These are phyloP conservation scores for Starmerella powellii DNA, from an alignment of 805 yeast genomes.

Conservation along the genomic window DNA sequence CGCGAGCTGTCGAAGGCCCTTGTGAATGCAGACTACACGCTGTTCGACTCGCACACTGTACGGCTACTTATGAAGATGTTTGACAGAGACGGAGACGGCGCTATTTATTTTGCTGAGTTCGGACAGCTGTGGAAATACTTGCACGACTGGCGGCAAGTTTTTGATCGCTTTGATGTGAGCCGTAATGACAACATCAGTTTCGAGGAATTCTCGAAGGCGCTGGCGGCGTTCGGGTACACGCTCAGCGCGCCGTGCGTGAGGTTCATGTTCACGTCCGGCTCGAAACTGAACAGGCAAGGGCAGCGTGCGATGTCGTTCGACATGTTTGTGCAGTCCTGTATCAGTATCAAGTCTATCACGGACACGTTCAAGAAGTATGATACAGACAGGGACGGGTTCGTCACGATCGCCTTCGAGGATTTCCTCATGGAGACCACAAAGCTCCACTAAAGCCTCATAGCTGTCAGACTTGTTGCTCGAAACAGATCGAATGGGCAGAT, in stretches of 20 bases:
- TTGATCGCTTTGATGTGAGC: constrained; percentile 50
- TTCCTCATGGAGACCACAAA: constrained; percentile 29
- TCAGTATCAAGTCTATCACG: constrained; percentile 63
- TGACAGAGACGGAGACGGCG: constrained; percentile 38
- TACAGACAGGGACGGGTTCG: constrained; percentile 52
- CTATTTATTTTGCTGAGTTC: constrained; percentile 48
- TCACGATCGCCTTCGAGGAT: constrained; percentile 31
- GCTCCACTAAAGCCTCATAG: constrained; percentile 18
- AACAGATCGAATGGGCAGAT: too few species aligned
- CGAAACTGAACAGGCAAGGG: constrained; percentile 29
- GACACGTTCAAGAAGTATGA: constrained; percentile 71
- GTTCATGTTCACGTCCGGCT: constrained; percentile 46
- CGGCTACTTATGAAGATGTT: constrained; percentile 51
- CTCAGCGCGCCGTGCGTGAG: constrained; percentile 45
- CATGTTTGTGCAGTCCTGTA: constrained; percentile 66
- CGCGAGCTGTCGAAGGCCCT: constrained; percentile 48
- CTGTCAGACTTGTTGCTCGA: too few species aligned
- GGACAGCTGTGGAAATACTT: constrained; percentile 56
- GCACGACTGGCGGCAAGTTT: constrained; percentile 52
- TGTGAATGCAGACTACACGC: constrained; percentile 51
- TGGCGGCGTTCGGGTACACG: constrained; percentile 55
- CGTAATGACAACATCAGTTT: constrained; percentile 48
- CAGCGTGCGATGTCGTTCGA: constrained; percentile 50
- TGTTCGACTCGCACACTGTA: constrained; percentile 49
- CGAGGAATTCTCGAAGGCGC: constrained; percentile 50